Conservation (phyloP, 768 basidiomycete species). For the Podaxis sp. region DNA sequence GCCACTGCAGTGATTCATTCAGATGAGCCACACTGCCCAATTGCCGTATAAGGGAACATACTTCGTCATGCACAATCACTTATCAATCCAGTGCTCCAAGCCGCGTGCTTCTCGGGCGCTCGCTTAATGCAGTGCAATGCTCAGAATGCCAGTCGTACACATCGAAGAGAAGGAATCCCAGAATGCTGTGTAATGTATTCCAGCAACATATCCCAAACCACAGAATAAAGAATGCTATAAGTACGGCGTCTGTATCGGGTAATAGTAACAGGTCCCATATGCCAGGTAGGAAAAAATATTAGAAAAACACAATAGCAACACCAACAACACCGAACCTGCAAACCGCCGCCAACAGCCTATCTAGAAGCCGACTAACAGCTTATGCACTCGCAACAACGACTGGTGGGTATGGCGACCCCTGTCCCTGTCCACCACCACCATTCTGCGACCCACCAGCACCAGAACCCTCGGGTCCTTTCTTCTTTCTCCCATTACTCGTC, state of each 20-base stretch:
- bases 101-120: not conserved
- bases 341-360: not conserved
- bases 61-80: not conserved
- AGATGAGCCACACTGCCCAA: not conserved
- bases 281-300: not conserved
- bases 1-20: not conserved
- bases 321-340: not conserved
- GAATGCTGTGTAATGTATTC: not conserved
- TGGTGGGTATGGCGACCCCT: slow-evolving; percentile 23
- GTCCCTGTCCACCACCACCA: slow-evolving; percentile 18
- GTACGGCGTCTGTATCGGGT: not conserved
- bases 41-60: not conserved
- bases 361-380: not conserved
- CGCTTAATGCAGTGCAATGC: not conserved
- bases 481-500: slow-evolving; percentile 48
- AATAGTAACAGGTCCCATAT: not conserved
- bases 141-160: too few relatives aligned
- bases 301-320: not conserved
- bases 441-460: slow-evolving; percentile 5
- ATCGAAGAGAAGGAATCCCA: too few relatives aligned
- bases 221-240: not conserved
- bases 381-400: slow-evolving; percentile 32
- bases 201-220: not conserved
- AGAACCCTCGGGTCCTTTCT: slow-evolving; percentile 30
- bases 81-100: not conserved